Evolutionary conservation across 2,329 filamentous ascomycete genomes (phyloP), one percentile per base, ranked within the genome.

Genomic region (Teratosphaeria nubilosa): DNA sequence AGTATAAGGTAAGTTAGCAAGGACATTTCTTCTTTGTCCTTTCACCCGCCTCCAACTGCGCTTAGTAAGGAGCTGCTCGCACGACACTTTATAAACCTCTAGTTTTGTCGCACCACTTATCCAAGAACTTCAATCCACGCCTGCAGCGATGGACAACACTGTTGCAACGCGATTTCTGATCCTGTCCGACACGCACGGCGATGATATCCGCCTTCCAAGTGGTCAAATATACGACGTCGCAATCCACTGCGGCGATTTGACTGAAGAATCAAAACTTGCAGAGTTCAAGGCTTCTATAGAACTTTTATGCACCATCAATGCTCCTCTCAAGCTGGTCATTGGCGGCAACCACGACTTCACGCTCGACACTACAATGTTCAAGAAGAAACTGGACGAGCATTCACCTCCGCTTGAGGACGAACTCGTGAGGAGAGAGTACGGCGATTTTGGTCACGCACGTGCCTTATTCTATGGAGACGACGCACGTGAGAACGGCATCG

Each of bases 401-500:
- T 48, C 41, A 7, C 5, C n/a, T 22, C 41, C 41, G 16, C 20
- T 48, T 11, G 67, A 72, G 24, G 68, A 60, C 13, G 60, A 60
- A 0, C 61, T 70, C 5, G 62, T 74, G 11, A 59, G 65, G 58
- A 67, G 63, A 53, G 67, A 69, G 20, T 81, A 77, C 56, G 79
- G 78, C 3, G 61, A 64, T 10, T 66, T 69, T 3, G 75, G 72
- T 0, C 70, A 66, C 20, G 55, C 58, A 13, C 63, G 59, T 59
- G 63, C 59, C 52, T 65, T 67, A 51, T 72, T 51, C 61, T 62
- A 25, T 62, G 58, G 20, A 22, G 58, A 61, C 22, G 62, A 56
- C 2, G 78, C 78, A 0, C 65, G 65, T 50, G 60, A 59, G 0
- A 73, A 75, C 0, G 79, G 80, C 1, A 76, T 84, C 1, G 67